A percentile compares a stretch with the other conserved stretches of the same genome.
Conservation (phyloP, 805 yeast species). For the Candida fluviatilis region DNA sequence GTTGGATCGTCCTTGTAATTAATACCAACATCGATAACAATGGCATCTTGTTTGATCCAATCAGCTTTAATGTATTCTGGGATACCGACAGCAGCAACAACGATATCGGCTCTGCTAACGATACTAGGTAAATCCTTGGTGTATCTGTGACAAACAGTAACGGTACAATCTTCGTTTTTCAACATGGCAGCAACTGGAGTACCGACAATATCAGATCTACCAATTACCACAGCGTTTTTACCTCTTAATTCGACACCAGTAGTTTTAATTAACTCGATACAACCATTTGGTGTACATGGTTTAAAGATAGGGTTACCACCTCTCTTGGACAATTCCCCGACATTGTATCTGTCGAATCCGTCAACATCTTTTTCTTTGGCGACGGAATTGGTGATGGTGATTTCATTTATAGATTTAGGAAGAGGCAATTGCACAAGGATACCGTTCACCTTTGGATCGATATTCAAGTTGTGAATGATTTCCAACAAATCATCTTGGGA, state of each 20-base stretch:
- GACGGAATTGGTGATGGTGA: constrained; percentile 63
- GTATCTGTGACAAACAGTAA: constrained; percentile 68
- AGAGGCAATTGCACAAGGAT: constrained; percentile 73
- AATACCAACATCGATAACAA: constrained; percentile 81
- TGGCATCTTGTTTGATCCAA: constrained; percentile 65
- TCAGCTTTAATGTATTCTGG: constrained; percentile 69
- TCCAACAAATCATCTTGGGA: constrained; percentile 53
- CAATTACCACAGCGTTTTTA: constrained; percentile 75
- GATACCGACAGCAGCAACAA: constrained; percentile 72
- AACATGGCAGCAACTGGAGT: constrained; percentile 71
- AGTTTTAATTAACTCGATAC: constrained; percentile 57
- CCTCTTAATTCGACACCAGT: constrained; percentile 57
- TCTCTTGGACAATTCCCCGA: constrained; percentile 72
- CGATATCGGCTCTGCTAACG: constrained; percentile 65
- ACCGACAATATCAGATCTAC: constrained; percentile 85
- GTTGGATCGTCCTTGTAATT: constrained; percentile 65
- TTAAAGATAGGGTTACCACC: constrained; percentile 67
- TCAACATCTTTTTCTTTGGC: constrained; percentile 71
- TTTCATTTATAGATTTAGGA: constrained; percentile 67
- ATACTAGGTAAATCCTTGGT: constrained; percentile 48
- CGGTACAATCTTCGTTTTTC: constrained; percentile 70
- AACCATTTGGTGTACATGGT: constrained; percentile 85
- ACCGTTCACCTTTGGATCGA: constrained; percentile 61
- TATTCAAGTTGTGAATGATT: constrained; percentile 53
- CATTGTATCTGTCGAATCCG: constrained; percentile 75